Conservation (phyloP, 2,329 filamentous ascomycete genomes). For the Sporothrix dimorphospora region DNA sequence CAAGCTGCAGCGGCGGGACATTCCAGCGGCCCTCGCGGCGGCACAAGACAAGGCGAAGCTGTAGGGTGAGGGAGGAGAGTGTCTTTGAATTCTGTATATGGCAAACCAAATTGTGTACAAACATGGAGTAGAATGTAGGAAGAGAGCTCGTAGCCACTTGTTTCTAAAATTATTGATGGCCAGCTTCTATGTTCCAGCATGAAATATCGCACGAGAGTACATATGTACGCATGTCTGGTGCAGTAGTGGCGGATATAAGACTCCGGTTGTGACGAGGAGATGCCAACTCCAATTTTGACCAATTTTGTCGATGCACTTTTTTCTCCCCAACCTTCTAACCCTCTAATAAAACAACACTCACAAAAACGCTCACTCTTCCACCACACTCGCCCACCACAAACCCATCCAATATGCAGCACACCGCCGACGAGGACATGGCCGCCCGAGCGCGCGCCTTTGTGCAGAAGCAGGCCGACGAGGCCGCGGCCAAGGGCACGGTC, state of each 20-base stretch:
- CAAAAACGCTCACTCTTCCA: neutral
- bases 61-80: neutral
- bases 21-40: slow-evolving; percentile 13
- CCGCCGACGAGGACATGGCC: neutral
- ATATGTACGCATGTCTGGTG: neutral
- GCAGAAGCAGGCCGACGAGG: neutral
- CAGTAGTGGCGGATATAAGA: slow-evolving; percentile 11
- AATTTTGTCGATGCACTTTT: neutral
- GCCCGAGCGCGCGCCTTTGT: slow-evolving; percentile 14
- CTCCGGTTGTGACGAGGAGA: neutral
- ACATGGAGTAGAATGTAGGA: neutral
- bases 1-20: slow-evolving; percentile 39
- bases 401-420: neutral
- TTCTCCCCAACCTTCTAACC: neutral
- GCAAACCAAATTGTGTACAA: slow-evolving; percentile 2
- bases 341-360: no score
- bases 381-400: neutral
- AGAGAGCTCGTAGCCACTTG: neutral
- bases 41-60: slow-evolving; percentile 4
- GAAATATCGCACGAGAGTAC: neutral
- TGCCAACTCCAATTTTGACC: neutral
- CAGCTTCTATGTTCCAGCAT: neutral
- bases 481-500: neutral
- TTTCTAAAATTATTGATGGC: neutral
- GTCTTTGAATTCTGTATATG: neutral